Base-by-base conservation (phyloP, 2,329 filamentous ascomycete species). In the Chrysosporium queenslandicum region DNA sequence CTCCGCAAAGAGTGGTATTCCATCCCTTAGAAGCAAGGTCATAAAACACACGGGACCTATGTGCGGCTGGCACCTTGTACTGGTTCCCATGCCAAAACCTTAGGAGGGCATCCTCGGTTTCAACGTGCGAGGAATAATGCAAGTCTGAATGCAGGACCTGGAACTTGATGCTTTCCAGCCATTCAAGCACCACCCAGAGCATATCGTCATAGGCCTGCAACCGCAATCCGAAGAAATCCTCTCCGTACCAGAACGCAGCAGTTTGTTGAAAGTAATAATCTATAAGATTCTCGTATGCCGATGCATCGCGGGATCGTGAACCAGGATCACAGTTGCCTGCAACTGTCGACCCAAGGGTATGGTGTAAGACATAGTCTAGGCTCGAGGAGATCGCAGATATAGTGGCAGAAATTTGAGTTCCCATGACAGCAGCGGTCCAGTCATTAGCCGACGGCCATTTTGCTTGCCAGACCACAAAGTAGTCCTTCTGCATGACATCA, bases 101-200 rank as follows among this genome's bases (percentile, higher is more conserved):
- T 5, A 56, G 59, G 2, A 62, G 54, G 37, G 57, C 56, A 39
- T 55, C 36, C 14, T 59, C 60, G 25, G 59, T 56, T 16, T 59
- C 53, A n/a, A 57, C 56, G 27, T 58, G 43, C 4, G 52, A 55
- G 14, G 60, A 55, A 60, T 83, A 86, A 64, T 87, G 82, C 16
- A 81, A 65, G 1, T 73, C 68, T 2, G 79, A 80, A 63, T 94
- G 87, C n/a, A 77, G 71, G 29, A 81, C 72, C 48, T 91, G 79
- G 63, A 94, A 89, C 58, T 85, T 82, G 57, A 89, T 78, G 46
- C 80, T 80, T 64, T 95, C 87, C 49, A 96, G 72, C 90, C 91
- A 96, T 56, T 85, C 87, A 34, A 97, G 76, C 2, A 94, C 88
- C 1, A 96, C 88, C 91, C 91, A 97, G 2, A 95, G 78, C 72